These are phyloP conservation scores for Aethionema arabicum DNA, from an alignment of 345 rosid species.

Conservation along the genomic window DNA sequence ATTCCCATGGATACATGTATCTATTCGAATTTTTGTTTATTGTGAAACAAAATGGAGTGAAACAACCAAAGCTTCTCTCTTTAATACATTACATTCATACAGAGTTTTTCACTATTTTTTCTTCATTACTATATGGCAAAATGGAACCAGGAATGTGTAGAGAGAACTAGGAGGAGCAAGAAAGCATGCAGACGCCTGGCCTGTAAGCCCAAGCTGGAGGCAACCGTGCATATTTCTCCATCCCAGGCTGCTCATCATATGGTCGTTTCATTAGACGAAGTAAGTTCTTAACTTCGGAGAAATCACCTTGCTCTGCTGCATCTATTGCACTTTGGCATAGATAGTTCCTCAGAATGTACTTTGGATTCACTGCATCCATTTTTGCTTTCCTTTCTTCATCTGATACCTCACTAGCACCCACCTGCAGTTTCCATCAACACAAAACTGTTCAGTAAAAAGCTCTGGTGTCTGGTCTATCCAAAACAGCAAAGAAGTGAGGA, in stretches of 20 bases:
- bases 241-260: constrained; percentile 85
- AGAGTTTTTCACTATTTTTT: constrained; percentile 16
- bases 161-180: constrained; percentile 74
- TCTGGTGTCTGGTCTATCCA: too few species aligned
- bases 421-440: constrained; percentile 43
- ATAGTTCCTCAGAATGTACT: constrained; percentile 82
- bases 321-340: constrained; percentile 93
- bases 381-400: constrained; percentile 77
- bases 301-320: constrained; percentile 87
- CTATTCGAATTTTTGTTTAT: constrained; percentile 24
- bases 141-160: constrained; percentile 8
- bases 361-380: constrained; percentile 91
- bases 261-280: constrained; percentile 77
- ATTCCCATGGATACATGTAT: not conserved
- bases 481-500: not conserved
- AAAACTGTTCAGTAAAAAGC: not conserved
- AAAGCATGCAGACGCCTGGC: constrained; percentile 97
- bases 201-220: constrained; percentile 99
- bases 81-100: constrained; percentile 28
- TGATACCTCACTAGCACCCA: constrained; percentile 56
- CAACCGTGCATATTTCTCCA: constrained; percentile 92
- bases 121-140: constrained; percentile 25
- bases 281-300: constrained; percentile 70
- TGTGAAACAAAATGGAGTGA: constrained; percentile 15
- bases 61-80: constrained; percentile 9